Base-by-base conservation (phyloP, 2,329 filamentous ascomycete species). In the Fusarium sororula region DNA sequence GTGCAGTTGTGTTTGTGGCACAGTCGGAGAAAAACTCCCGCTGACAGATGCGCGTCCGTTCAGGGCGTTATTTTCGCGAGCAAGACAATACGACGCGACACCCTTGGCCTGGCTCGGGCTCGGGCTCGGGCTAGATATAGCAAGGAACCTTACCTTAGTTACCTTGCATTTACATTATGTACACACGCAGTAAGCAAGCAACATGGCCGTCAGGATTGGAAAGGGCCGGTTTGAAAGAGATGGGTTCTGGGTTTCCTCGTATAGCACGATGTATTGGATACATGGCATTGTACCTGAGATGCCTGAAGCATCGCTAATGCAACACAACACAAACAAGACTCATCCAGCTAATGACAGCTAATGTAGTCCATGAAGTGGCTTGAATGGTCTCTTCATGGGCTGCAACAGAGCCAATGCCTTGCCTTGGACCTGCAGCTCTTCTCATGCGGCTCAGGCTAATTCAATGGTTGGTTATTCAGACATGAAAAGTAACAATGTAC, bases 21-120 rank as follows among this genome's bases (percentile, higher is more conserved):
- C 37, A 13, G 15, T 30, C n/a, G 22, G 42, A 70, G 30, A 44
- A 37, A 30, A 42, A 24, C 20, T 32, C 14, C 28, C 57, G 57
- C 50, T 53, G 41, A 51, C 38, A 35, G 39, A 48, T 24, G 60
- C 71, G 62, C 54, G 71, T 71, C 37, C 22, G 41, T 30, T 17
- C 26, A 37, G 60, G 55, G 71, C 71, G 63, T 69, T 10, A 39
- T 20, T 63, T 61, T 74, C 55, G 67, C 47, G 71, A 63, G 32
- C n/a, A 37, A 30, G 37, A 20, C 37, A 32, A 20, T n/a, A 32
- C 14, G 28, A 69, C 67, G 67, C 58, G 67, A 47, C 51, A 53
- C 8, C 35, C 20, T 41, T 45, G 11, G 41, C n/a, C n/a, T 44
- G 10, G 15, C 28, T n/a, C 24, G 20, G 47, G 47, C 47, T 50